Base-by-base conservation (phyloP, 352 stramenopile genomes). In the Phytopythium oedochilum region DNA sequence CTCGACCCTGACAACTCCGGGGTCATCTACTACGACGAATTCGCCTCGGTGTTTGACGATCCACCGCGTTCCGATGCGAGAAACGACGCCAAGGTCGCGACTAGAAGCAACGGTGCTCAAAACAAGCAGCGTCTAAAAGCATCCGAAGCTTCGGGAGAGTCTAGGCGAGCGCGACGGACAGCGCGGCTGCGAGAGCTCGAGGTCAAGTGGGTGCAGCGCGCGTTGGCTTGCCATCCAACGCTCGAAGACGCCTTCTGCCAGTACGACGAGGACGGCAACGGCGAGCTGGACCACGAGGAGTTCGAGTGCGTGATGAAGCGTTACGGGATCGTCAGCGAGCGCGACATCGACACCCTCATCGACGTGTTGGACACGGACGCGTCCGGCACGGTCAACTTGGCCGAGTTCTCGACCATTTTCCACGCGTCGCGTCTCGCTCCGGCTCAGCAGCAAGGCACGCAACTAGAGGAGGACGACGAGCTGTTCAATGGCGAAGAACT, bases 221-320 rank as follows among this genome's bases (percentile, higher is more conserved):
- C 78, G 11, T 36, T 89, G 25, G 68, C 64, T 34, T 89, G 79
- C 29, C 79, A 89, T 29, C 45, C 65, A 17, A 79, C 76, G 7
- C 78, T 88, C 20, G 75, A 88, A 31, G 57, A 68, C 0, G 79
- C 79, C 1, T 89, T 89, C 57, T 68, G 61, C 23, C 76, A 89
- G 53, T 89, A 89, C 39, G 80, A 88, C 29, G 46, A 63, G 9
- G 71, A 88, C 44, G 67, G 62, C 11, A 88, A 67, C 18, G 70
- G 68, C 2, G 59, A 66, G 36, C 52, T 90, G 2, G 78, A 90
- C 46, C 64, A 85, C 55, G 63, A 86, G 7, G 78, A 86, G 57
- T 90, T 90, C 35, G 32, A 53, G 6, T 61, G 72, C 42, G 81
- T 83, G 59, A 88, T 90, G 80, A 88, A 82, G 54, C 72, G 78